Evolutionary conservation across 495 filamentous ascomycete species (phyloP), one percentile per base, ranked within the genome.

Genomic region (Melanomma pulvis-pyrius): DNA sequence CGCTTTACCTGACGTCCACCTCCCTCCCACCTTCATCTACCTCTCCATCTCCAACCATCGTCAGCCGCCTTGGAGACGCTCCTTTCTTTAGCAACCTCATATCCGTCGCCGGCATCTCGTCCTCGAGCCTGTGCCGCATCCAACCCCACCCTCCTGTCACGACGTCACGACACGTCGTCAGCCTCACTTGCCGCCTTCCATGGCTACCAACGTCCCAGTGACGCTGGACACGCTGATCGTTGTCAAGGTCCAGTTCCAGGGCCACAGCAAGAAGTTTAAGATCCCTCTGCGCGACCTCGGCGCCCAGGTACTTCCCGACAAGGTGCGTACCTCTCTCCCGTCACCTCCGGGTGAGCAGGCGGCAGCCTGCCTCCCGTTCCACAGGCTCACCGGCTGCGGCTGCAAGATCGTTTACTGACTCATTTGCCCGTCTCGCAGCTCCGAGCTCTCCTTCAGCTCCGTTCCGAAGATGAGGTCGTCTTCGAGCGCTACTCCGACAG

Each of bases 401-500:
- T 39, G 13, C 13, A 22, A 19, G 21, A 59, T 59, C 56, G 21
- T 29, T 6, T 6, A 28, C 39, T n/a, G 21, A 47, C 26, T n/a
- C 39, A 3, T 6, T 15, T 44, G 9, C n/a, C 17, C 39, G 8
- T 44, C 39, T 44, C 39, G 28, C 68, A 98, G 94, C 85, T 98
- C 61, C 90, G 90, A 67, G 76, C 76, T 60, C 81, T 90, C 28
- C 86, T 98, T 41, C 77, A 78, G 58, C 87, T 98, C 72, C 83
- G 88, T n/a, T 73, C 81, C 11, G 84, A 86, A 70, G 82, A 86
- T 59, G 79, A 86, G 53, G 86, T 90, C 74, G 74, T 90, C 69
- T 88, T 98, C 72, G 94, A 99, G 82, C 91, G 94, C 49, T 99
- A 92, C 79, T 98, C 96, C 60, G 94, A 99, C 75, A 97, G 92